These are phyloP conservation scores for Ananas comosus DNA, from an alignment of 176 grass and related monocot species.

Conservation along the genomic window DNA sequence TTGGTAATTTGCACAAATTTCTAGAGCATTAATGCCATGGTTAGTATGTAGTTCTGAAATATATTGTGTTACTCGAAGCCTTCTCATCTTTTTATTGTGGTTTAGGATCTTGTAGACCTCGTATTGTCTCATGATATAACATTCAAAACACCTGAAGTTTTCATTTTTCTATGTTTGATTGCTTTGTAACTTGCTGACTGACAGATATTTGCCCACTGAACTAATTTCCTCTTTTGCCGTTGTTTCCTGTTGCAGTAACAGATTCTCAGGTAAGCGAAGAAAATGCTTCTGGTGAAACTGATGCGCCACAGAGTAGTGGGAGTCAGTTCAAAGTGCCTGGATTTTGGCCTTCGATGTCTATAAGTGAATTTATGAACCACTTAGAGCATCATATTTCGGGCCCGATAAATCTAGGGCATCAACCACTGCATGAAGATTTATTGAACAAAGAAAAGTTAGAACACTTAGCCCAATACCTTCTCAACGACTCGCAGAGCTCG, in stretches of 20 bases:
- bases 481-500: slow-evolving; percentile 43
- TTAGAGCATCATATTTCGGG: slow-evolving; percentile 43
- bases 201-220: too few relatives aligned
- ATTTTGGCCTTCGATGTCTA: slow-evolving; percentile 43
- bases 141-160: background rate
- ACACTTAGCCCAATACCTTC: slow-evolving; percentile 42
- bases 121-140: background rate
- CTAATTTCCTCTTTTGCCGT: background rate
- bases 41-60: too few relatives aligned
- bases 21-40: too few relatives aligned
- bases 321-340: slow-evolving; percentile 38
- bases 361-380: slow-evolving; percentile 47
- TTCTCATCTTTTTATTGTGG: too few relatives aligned
- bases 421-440: slow-evolving; percentile 2
- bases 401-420: slow-evolving; percentile 43
- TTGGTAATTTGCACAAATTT: too few relatives aligned
- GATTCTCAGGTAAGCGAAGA: slow-evolving; percentile 19
- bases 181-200: background rate
- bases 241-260: slow-evolving; percentile 23
- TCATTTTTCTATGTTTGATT: background rate
- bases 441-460: slow-evolving; percentile 37
- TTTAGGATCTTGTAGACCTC: too few relatives aligned
- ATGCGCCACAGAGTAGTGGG: slow-evolving; percentile 12
- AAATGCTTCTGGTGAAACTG: slow-evolving; percentile 15
- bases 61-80: too few relatives aligned